Evolutionary conservation across 2,329 filamentous ascomycete species (phyloP).

Genomic region (Epichloe elymi): DNA sequence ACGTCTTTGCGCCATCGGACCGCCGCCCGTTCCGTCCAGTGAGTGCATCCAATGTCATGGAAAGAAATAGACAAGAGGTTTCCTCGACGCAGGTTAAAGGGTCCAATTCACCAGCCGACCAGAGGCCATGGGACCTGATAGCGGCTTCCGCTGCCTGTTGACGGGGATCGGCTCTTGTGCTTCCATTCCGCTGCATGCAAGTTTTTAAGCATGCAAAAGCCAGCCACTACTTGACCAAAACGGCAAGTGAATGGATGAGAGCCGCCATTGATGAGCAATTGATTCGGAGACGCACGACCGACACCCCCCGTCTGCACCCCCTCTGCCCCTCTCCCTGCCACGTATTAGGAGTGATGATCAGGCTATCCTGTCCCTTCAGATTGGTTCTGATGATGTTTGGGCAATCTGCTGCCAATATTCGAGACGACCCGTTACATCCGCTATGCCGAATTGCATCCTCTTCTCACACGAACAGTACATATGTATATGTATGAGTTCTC

Average conservation of each 20-base stretch:
- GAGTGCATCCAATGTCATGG: too few species aligned
- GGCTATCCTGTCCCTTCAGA: too few species aligned
- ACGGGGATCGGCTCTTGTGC: not conserved
- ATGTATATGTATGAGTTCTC: not conserved
- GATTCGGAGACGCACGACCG: too few species aligned
- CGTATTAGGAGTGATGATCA: too few species aligned
- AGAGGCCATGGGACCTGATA: not conserved
- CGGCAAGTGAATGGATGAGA: not conserved
- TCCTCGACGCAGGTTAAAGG: not conserved
- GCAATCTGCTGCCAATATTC: not conserved
- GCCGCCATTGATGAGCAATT: too few species aligned
- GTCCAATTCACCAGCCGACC: not conserved
- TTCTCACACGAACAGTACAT: not conserved
- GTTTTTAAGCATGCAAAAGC: not conserved
- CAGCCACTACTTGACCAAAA: not conserved
- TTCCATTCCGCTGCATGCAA: not conserved
- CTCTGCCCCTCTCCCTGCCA: too few species aligned
- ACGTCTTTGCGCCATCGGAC: not conserved
- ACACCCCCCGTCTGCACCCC: too few species aligned
- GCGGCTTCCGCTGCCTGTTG: not conserved
- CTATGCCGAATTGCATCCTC: not conserved
- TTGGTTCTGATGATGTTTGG: too few species aligned
- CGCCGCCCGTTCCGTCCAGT: not conserved
- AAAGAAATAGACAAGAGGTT: too few species aligned
- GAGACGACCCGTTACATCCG: not conserved